A percentile compares a stretch with the other conserved stretches of the same genome.
Evolutionary conservation across 495 filamentous ascomycete species (phyloP).

Genomic region (Xylaria venustula): DNA sequence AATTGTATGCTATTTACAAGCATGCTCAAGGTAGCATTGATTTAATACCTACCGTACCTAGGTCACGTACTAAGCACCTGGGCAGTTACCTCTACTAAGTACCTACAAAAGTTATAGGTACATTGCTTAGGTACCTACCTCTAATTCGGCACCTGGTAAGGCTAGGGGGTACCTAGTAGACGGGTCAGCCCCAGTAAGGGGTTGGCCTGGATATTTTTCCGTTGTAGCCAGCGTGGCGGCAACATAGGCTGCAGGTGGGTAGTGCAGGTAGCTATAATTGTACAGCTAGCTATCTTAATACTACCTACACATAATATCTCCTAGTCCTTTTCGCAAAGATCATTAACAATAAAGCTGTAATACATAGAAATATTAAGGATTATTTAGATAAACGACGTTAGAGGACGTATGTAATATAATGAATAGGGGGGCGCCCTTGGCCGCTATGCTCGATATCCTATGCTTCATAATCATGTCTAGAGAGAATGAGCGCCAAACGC

Average conservation of each 20-base stretch:
- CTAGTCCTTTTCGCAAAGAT: no score
- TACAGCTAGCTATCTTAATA: no score
- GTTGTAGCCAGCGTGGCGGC: constrained; percentile 28
- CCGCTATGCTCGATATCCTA: constrained; percentile 22
- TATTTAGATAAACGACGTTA: no score
- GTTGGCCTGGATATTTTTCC: constrained; percentile 17
- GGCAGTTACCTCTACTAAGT: background rate
- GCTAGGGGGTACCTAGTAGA: no score
- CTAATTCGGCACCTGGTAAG: background rate
- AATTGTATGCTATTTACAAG: constrained; percentile 1
- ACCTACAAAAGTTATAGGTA: no score
- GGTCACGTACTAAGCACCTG: background rate
- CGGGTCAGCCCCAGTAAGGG: constrained; percentile 5
- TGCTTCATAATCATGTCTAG: constrained; percentile 33
- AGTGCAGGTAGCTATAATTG: background rate
- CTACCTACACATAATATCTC: no score
- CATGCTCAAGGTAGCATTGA: background rate
- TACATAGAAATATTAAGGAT: no score
- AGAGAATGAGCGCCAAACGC: constrained; percentile 29
- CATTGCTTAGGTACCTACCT: background rate
- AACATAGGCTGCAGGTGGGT: no score
- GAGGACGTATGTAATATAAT: constrained; percentile 29
- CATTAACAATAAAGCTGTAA: no score
- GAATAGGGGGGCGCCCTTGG: constrained; percentile 16
- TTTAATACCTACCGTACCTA: background rate